Evolutionary conservation across 352 stramenopile species (phyloP).

Genomic region (Thalassiosira mediterranea): DNA sequence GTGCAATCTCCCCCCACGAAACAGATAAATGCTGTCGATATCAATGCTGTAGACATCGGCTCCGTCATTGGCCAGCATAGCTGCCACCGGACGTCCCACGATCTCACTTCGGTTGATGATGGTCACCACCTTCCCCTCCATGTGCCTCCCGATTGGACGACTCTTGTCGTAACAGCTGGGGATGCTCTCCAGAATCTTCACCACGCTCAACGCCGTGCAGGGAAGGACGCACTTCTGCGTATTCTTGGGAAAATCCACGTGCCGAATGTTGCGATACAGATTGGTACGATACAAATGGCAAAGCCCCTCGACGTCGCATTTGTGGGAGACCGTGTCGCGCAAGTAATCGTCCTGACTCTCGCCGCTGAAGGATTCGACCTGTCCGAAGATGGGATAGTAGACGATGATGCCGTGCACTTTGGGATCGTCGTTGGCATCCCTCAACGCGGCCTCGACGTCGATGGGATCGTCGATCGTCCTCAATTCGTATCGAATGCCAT

Average conservation of each 20-base stretch:
- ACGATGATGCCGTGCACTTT: slow-evolving; percentile 97
- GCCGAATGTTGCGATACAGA: slow-evolving; percentile 97
- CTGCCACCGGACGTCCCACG: slow-evolving; percentile 93
- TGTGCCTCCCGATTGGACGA: slow-evolving; percentile 62
- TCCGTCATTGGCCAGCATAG: slow-evolving; percentile 97
- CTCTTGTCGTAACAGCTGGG: slow-evolving; percentile 56
- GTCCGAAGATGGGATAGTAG: slow-evolving; percentile 98
- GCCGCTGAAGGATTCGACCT: slow-evolving; percentile 94
- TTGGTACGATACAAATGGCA: slow-evolving; percentile 96
- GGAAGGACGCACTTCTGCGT: slow-evolving; percentile 95
- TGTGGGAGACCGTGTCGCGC: slow-evolving; percentile 93
- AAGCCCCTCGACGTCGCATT: slow-evolving; percentile 97
- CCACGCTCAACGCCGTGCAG: slow-evolving; percentile 94
- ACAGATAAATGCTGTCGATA: slow-evolving; percentile 97
- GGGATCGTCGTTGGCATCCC: slow-evolving; percentile 90
- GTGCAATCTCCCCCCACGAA: slow-evolving; percentile 88
- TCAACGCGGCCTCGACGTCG: slow-evolving; percentile 91
- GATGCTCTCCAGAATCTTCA: slow-evolving; percentile 94
- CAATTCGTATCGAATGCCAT: slow-evolving; percentile 97
- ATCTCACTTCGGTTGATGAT: slow-evolving; percentile 98
- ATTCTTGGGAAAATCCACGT: slow-evolving; percentile 87
- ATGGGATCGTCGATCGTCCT: slow-evolving; percentile 90
- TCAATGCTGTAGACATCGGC: slow-evolving; percentile 96
- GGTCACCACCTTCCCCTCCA: slow-evolving; percentile 90
- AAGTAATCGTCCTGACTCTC: slow-evolving; percentile 97